These are phyloP conservation scores for Colletotrichum siamense DNA, from an alignment of 2,329 filamentous ascomycete species.

Conservation along the genomic window DNA sequence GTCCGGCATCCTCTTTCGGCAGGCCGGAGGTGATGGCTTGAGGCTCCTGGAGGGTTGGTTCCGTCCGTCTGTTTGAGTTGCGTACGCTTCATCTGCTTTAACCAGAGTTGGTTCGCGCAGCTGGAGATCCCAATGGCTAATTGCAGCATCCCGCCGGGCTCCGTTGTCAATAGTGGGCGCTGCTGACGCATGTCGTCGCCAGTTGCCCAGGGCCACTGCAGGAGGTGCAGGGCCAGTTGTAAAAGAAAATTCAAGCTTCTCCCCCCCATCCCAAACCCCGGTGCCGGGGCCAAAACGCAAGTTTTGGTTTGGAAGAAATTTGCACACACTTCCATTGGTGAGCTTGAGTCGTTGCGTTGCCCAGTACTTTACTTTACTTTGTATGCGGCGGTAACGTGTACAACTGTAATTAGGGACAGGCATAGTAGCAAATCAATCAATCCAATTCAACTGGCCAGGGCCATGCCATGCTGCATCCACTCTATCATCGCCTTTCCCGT, in stretches of 20 bases:
- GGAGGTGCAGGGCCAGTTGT: neutral
- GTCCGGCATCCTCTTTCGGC: neutral
- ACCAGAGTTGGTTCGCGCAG: neutral
- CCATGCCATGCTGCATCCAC: neutral
- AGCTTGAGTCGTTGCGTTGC: neutral
- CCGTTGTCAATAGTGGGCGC: neutral
- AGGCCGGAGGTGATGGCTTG: neutral
- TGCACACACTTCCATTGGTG: neutral
- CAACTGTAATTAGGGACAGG: neutral
- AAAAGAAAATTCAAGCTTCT: neutral
- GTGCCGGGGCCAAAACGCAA: neutral
- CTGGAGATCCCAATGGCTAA: neutral
- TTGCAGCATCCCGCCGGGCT: neutral
- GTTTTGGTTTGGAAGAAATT: neutral
- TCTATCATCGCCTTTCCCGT: neutral
- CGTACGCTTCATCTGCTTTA: neutral
- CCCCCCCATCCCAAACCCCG: neutral
- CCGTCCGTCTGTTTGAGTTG: neutral
- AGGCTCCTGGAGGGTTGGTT: conserved; percentile 1
- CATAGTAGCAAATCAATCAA: neutral
- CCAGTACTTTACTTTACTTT: neutral
- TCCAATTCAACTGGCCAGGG: neutral
- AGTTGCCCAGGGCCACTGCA: neutral
- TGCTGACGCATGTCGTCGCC: neutral
- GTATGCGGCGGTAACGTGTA: neutral